Evolutionary conservation across 148 eudicot genomes (phyloP), one percentile per base, ranked within the genome.

Genomic region (Amaranthus hypochondriacus): DNA sequence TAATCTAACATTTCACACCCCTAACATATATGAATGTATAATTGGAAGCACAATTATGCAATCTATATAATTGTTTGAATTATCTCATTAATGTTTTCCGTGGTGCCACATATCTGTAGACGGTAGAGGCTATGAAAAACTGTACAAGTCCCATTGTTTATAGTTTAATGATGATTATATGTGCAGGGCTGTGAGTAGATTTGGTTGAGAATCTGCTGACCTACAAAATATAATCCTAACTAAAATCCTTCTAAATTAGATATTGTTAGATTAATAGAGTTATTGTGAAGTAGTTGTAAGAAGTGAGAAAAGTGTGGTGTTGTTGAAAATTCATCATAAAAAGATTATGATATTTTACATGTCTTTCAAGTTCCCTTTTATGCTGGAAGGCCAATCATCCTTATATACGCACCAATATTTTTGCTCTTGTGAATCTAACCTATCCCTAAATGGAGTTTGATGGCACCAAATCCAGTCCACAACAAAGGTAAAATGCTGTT

Each of bases 231-330:
- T 4, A 66, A 7, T 47, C 13, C 9, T 4, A 7, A 13, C 4
- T 11, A 9, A 18, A 9, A 4, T 67, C 56, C 9, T 48, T n/a
- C 69, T 67, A 18, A 68, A 67, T 39, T 64, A 28, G 39, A 28
- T 28, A 28, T 28, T 28, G 39, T 28, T 68, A 47, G 48, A 59
- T 9, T 6, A 58, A 52, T 57, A 67, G 56, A 59, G 50, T 21
- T 47, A 15, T 46, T 15, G 47, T 10, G 18, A 21, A 63, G 75
- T 72, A 70, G 68, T 51, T 66, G 72, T 48, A 56, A 55, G 64
- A 69, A 79, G 68, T 79, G 82, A 56, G 70, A 58, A 79, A 48
- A 56, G 82, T 79, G 78, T 75, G 75, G 46, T 44, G 53, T 2
- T 50, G 67, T 54, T 74, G 51, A 65, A 57, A 69, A 79, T 48